These are phyloP conservation scores for Trichoderma koningii DNA, from an alignment of 2,329 filamentous ascomycete species.

Conservation along the genomic window DNA sequence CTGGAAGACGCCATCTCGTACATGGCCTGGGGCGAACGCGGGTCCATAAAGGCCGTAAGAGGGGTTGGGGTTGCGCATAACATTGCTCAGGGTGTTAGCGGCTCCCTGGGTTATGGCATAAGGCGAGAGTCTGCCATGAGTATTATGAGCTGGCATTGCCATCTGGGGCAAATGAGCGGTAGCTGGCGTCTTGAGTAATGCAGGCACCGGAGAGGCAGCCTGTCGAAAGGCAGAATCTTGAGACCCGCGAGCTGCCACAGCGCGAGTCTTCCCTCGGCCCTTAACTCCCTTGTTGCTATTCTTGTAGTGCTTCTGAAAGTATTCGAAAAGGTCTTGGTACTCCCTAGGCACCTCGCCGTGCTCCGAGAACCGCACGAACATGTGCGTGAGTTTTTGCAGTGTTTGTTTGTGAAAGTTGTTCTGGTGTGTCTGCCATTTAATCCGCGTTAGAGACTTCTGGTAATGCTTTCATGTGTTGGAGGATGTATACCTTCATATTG, in stretches of 20 bases:
- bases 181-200: constrained; percentile 26
- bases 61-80: constrained; percentile 37
- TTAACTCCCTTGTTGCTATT: constrained; percentile 99
- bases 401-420: constrained; percentile 89
- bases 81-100: constrained; percentile 35
- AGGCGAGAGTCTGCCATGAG: constrained; percentile 36
- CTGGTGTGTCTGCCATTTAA: constrained; percentile 69
- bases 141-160: constrained; percentile 37
- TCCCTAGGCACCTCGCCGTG: constrained; percentile 57
- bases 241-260: constrained; percentile 50
- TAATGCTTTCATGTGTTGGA: constrained; percentile 22
- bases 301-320: constrained; percentile 88
- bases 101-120: constrained; percentile 40
- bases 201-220: constrained; percentile 30
- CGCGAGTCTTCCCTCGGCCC: constrained; percentile 83
- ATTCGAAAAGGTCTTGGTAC: constrained; percentile 78
- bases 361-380: constrained; percentile 68
- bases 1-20: constrained; percentile 50
- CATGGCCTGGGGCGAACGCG: constrained; percentile 40
- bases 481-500: constrained; percentile 81
- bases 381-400: constrained; percentile 67
- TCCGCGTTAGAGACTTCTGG: neutral
- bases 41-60: constrained; percentile 51
- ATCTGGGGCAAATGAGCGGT: constrained; percentile 34
- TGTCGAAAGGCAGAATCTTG: constrained; percentile 33